Base-by-base conservation (phyloP, 768 basidiomycete species). In the Phylloporus sp. region DNA sequence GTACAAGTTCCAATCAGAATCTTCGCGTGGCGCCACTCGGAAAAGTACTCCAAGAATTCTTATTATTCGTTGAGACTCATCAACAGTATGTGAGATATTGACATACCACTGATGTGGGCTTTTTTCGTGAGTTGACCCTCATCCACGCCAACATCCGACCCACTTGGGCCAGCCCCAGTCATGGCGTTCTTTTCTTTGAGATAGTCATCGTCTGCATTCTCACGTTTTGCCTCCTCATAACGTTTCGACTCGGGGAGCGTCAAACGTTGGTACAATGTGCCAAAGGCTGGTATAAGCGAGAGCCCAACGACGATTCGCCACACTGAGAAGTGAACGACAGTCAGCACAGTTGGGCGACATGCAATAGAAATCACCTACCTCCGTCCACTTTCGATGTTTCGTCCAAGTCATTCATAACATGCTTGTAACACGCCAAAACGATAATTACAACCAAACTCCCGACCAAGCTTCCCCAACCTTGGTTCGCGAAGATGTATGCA, bases 231-330 rank as follows among this genome's bases (percentile, higher is more conserved):
- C 13, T 73, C 73, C 31, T 73, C 63, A 58, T 64, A 86, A 10
- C 84, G 80, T 26, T 73, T 79, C 6, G 86, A 80, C 60, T 90
- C 86, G 11, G 83, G 81, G 11, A 90, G 78, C 0, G 83, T 87
- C 38, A 91, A 72, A 3, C 88, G 84, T 61, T 86, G 84, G 64
- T 89, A 89, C 16, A 90, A 76, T 5, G 87, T 88, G 16, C 66
- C 84, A 45, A 87, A 83, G 0, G 85, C 87, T 7, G 89, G 88
- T 9, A 91, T 58, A 45, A 89, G 76, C n/a, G 83, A 85, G 12
- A 91, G 45, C n/a, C 86, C 88, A 47, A 88, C 67, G 52, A 81
- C 73, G 55, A 91, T 86, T 18, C 88, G 75, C 88, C 88, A 91
- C 3, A 81, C 82, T 79, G 53, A 41, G 38, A n/a, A 11, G 47